Percentiles rank a stretch among this genome's conserved stretches.
phyloP scores from a whole-genome alignment of 768 basidiomycete genomes.

The Tubosaeta sp. region DNA sequence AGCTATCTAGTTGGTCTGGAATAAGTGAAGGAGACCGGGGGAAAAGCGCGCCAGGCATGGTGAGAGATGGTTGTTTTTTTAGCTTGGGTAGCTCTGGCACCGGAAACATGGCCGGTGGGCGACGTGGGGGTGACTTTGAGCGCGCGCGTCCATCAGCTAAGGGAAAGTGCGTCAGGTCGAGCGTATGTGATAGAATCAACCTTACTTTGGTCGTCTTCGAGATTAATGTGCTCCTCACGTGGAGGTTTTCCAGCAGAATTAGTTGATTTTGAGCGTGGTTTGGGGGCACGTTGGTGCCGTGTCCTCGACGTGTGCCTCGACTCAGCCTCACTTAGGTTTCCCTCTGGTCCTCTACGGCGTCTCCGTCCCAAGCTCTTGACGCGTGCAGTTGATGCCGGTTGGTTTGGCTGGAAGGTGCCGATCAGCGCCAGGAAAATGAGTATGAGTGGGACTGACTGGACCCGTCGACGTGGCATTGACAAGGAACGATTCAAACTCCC shows the following conservation, averaged over 20 bases:
- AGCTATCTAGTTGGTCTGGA: constrained; percentile 31
- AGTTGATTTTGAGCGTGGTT: constrained; percentile 21
- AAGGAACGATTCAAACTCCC: constrained; percentile 70
- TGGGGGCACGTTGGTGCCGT: constrained; percentile 8
- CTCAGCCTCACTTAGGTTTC: constrained; percentile 14
- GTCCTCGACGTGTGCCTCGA: constrained; percentile 3
- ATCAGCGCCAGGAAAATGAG: constrained; percentile 4
- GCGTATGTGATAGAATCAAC: not conserved
- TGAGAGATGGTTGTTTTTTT: constrained; percentile 39
- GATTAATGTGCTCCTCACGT: not conserved
- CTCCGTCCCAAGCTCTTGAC: constrained; percentile 8
- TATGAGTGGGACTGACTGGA: constrained; percentile 13
- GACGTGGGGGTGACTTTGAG: constrained; percentile 17
- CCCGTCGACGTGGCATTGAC: constrained; percentile 50
- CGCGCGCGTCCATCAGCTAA: constrained; percentile 19
- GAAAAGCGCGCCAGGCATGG: constrained; percentile 79
- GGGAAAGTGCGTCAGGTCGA: constrained; percentile 17
- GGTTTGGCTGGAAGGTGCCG: constrained; percentile 13
- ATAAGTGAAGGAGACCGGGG: constrained; percentile 68
- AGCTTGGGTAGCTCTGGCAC: constrained; percentile 32
- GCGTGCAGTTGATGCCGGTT: constrained; percentile 8
- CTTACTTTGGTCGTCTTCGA: constrained; percentile 21
- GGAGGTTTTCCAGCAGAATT: constrained; percentile 5
- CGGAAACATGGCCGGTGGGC: constrained; percentile 6
- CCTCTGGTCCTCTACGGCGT: constrained; percentile 6